These are phyloP conservation scores for Pseudogymnoascus sp. DNA, from an alignment of 2,329 filamentous ascomycete species.

Conservation along the genomic window DNA sequence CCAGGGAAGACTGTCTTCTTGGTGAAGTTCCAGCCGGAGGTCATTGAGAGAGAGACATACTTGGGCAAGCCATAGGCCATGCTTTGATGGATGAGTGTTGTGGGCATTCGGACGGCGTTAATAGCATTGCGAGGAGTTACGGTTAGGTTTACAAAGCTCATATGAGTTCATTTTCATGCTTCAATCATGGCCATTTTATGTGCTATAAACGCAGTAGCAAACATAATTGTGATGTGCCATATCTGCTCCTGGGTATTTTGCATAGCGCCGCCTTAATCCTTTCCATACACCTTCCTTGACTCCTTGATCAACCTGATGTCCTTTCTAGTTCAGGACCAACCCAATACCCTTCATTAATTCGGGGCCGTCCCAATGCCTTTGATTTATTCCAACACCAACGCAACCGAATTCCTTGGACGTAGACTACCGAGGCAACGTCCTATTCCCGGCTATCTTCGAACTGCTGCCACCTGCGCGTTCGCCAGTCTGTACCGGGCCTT, in stretches of 20 bases:
- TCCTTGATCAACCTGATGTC: neutral
- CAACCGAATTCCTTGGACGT: neutral
- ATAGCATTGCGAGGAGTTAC: slow-evolving; percentile 24
- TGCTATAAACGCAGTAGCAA: neutral
- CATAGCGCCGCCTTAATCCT: neutral
- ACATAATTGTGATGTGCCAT: neutral
- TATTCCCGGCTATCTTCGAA: slow-evolving; percentile 1
- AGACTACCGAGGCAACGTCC: slow-evolving; percentile 11
- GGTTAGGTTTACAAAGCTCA: slow-evolving; percentile 3
- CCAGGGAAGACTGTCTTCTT: slow-evolving; percentile 93
- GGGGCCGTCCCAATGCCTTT: neutral
- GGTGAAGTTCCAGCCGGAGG: slow-evolving; percentile 84
- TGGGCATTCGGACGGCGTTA: slow-evolving; percentile 15
- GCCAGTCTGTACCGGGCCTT: slow-evolving; percentile 39
- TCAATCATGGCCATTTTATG: neutral
- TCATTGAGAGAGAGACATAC: slow-evolving; percentile 83
- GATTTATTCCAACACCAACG: neutral
- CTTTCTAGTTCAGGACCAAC: neutral
- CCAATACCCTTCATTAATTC: neutral
- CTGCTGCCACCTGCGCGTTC: neutral
- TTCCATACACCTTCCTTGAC: neutral
- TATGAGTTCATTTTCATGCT: slow-evolving; percentile 7
- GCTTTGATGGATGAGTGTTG: neutral
- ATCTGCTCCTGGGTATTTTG: neutral
- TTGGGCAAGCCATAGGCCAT: slow-evolving; percentile 31